These are phyloP conservation scores for Psidium friedrichsthalianum DNA, from an alignment of 345 rosid species.

Conservation along the genomic window DNA sequence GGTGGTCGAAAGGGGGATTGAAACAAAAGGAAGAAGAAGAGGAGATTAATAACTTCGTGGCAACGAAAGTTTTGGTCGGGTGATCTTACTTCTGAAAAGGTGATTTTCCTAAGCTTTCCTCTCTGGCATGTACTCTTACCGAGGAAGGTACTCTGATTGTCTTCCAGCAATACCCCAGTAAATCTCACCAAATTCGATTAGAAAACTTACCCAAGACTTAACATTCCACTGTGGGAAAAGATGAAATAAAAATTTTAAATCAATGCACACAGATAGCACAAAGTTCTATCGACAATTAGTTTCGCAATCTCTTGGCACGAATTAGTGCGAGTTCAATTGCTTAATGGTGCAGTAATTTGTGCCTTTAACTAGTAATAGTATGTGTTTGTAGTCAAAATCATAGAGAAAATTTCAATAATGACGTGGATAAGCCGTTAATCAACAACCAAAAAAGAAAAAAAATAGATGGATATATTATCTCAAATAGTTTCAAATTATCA, in stretches of 20 bases:
- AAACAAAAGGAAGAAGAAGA: too few relatives aligned
- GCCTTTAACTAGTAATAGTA: neutral
- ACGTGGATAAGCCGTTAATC: rapidly evolving
- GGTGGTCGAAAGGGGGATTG: neutral
- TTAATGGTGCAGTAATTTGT: neutral
- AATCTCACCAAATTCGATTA: slow-evolving; percentile 64
- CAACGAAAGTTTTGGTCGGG: neutral
- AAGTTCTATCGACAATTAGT: neutral
- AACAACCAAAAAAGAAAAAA: neutral
- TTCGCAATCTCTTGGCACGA: neutral
- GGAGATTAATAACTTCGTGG: neutral
- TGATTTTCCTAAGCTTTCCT: slow-evolving; percentile 66
- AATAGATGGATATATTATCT: neutral
- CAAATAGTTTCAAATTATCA: neutral
- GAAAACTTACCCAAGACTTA: slow-evolving; percentile 51
- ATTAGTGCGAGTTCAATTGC: neutral
- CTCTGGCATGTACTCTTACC: slow-evolving; percentile 57
- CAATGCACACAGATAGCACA: rapidly evolving
- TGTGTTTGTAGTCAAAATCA: rapidly evolving
- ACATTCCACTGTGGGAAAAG: slow-evolving; percentile 53
- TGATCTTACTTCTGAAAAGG: slow-evolving; percentile 49
- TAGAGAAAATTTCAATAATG: rapidly evolving
- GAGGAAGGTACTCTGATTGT: slow-evolving; percentile 51
- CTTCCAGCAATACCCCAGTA: slow-evolving; percentile 78
- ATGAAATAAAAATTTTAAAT: neutral